Conservation (phyloP, 805 yeast species). For the Dipodascus geniculatus region DNA sequence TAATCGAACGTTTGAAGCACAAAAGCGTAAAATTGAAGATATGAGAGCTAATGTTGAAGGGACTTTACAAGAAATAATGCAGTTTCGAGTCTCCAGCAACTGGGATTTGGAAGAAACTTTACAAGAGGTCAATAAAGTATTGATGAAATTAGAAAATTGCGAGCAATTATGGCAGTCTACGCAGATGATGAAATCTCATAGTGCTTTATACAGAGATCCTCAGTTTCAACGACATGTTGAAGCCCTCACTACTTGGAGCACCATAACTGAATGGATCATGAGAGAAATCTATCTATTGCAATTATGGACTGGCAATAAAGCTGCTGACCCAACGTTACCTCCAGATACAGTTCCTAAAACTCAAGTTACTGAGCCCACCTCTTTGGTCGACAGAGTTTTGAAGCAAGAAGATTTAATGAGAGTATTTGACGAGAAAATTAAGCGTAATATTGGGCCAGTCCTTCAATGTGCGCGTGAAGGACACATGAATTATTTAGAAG, state of each 20-base stretch:
- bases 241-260: constrained; percentile 75
- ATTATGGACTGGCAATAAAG: constrained; percentile 78
- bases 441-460: constrained; percentile 67
- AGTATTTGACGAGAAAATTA: constrained; percentile 60
- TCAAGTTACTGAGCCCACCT: constrained; percentile 13
- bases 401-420: constrained; percentile 40
- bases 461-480: constrained; percentile 69
- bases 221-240: constrained; percentile 58
- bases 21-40: constrained; percentile 53
- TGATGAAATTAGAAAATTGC: constrained; percentile 52
- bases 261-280: constrained; percentile 58
- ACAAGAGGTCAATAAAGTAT: constrained; percentile 40
- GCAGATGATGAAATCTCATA: constrained; percentile 67
- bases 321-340: constrained; percentile 44
- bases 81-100: constrained; percentile 40
- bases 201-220: constrained; percentile 53
- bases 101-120: constrained; percentile 27
- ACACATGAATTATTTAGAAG: constrained; percentile 45
- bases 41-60: constrained; percentile 64
- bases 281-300: constrained; percentile 49
- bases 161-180: constrained; percentile 71
- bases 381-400: constrained; percentile 73
- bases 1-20: constrained; percentile 73
- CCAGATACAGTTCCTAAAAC: constrained; percentile 19
- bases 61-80: constrained; percentile 54